These are phyloP conservation scores for Aspergillus ellipticus DNA, from an alignment of 495 filamentous ascomycete genomes.

Conservation along the genomic window DNA sequence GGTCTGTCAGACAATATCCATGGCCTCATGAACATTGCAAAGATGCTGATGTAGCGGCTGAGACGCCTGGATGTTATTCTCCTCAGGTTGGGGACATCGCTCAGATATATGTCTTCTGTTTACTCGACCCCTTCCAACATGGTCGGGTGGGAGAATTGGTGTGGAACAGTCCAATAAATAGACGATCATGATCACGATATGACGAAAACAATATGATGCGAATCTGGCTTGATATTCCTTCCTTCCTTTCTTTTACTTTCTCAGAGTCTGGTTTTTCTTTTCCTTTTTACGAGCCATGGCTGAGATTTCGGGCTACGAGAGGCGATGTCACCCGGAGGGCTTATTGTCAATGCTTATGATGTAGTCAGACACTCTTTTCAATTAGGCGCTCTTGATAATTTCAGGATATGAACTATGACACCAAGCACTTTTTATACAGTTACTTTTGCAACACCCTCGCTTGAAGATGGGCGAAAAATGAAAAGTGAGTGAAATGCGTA, in stretches of 20 bases:
- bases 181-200: constrained; percentile 18
- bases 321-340: background rate
- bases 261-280: background rate
- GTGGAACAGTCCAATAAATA: background rate
- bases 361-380: background rate
- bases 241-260: background rate
- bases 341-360: background rate
- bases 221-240: constrained; percentile 5
- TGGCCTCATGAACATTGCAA: constrained; percentile 54
- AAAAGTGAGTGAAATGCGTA: background rate
- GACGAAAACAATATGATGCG: constrained; percentile 9
- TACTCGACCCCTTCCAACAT: background rate
- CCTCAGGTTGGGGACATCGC: background rate
- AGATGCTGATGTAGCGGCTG: constrained; percentile 56
- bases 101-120: background rate
- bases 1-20: constrained; percentile 45
- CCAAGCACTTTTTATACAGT: background rate
- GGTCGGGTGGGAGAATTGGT: background rate
- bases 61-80: background rate
- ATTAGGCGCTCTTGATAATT: background rate
- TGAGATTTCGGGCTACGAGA: background rate
- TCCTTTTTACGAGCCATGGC: background rate
- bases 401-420: background rate
- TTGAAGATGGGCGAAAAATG: background rate
- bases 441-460: background rate